Evolutionary conservation across 805 yeast species (phyloP), one percentile per base, ranked within the genome.

Genomic region (Candida ovalis): DNA sequence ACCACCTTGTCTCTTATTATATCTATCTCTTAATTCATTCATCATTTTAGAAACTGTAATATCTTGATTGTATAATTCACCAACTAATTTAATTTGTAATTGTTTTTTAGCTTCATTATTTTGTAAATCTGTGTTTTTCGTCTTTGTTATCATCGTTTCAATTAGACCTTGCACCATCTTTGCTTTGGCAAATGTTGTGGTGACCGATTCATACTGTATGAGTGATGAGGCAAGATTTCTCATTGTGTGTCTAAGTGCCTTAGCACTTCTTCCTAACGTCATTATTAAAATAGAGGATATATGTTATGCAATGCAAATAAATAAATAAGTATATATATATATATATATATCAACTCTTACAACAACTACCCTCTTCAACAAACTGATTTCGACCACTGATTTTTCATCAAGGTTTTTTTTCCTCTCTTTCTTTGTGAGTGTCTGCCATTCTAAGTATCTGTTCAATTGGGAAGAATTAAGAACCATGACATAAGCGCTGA

Each of bases 181-280:
- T 42, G 92, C 91, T 64, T 84, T 85, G 24, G 88, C 86, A 52
- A 77, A 78, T 1, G 95, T 86, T 0, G 94, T 85, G 5, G 80
- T 75, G 46, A 86, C 79, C 18, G 84, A 74, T 57, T 86, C 94
- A 57, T 86, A 80, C 64, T 84, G 83, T 32, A 86, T 72, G 33
- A 86, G 66, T 12, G 86, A 82, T 2, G 87, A 74, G 19, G 80
- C 87, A 59, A 86, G 68, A 61, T 86, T 86, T 56, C 82, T 75
- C 60, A 86, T 62, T 45, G 84, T 71, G 25, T 84, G 80, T 45
- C 73, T 73, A 45, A 80, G 71, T 54, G 78, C 83, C 38, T 80
- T 69, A 9, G 77, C 68, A 22, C 75, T 70, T 57, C 84, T 68
- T n/a, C 69, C 69, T 18, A 64, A 51, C 2, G 68, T 52, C 69